Percentiles rank a stretch among this genome's conserved stretches.
Conservation (phyloP, 2,329 filamentous ascomycete species). For the Chaetomium olivaceum region DNA sequence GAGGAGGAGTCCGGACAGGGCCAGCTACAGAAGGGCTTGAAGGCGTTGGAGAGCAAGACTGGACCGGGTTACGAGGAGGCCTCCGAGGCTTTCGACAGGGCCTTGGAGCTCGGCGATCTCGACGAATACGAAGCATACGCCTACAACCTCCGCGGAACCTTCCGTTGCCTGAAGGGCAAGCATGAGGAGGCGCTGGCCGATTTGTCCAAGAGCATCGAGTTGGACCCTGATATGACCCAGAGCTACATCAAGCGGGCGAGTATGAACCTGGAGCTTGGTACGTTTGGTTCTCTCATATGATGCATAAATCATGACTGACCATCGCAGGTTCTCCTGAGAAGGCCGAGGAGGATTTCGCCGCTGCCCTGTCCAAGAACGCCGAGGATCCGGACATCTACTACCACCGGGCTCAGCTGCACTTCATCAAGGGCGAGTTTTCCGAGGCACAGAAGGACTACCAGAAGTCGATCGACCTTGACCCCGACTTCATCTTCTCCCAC, state of each 20-base stretch:
- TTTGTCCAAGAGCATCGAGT: conserved; percentile 87
- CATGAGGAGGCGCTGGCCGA: conserved; percentile 80
- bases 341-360: conserved; percentile 83
- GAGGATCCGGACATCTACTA: conserved; percentile 98
- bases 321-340: conserved; percentile 73
- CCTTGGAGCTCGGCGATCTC: conserved; percentile 77
- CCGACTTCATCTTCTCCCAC: conserved; percentile 97
- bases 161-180: conserved; percentile 88
- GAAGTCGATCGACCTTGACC: conserved; percentile 96
- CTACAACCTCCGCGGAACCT: conserved; percentile 95
- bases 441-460: conserved; percentile 98
- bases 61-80: conserved; percentile 91
- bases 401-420: conserved; percentile 96
- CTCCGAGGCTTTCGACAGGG: conserved; percentile 80
- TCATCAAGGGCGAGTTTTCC: conserved; percentile 91
- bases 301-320: conserved; percentile 36
- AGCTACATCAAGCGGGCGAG: conserved; percentile 98
- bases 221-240: conserved; percentile 85
- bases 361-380: conserved; percentile 80
- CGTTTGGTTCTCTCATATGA: conserved; percentile 34
- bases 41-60: conserved; percentile 81
- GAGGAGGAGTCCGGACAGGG: conserved; percentile 77
- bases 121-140: conserved; percentile 85
- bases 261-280: conserved; percentile 93
- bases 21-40: conserved; percentile 79